Base-by-base conservation (phyloP, 768 basidiomycete genomes). In the Boletus sp. region DNA sequence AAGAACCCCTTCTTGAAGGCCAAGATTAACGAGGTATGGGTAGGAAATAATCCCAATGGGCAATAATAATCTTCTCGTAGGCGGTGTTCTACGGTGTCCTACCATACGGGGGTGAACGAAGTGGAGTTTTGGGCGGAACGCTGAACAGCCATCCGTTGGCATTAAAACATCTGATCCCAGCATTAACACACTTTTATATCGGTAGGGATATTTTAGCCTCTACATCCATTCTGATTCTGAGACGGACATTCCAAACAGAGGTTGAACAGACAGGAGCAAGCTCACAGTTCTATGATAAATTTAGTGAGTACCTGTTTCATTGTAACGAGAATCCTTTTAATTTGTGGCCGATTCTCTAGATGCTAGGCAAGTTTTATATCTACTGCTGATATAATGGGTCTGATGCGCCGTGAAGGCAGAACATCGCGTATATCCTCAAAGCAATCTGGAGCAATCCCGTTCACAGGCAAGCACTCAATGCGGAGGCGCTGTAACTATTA, bases 241-340 rank as follows among this genome's bases (percentile, higher is more conserved):
- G 29, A 42, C 7, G 8, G 7, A 21, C 40, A 19, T 46, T 44
- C 7, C 21, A 34, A 47, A 52, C 67, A 96, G 96, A 98, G 81
- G 94, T 98, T 42, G 97, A 99, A 70, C 88, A 89, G 63, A 99
- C 97, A 0, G 97, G 97, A 30, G 92, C 94, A 21, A 96, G 94
- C 66, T 96, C 94, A 0, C 96, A 98, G 66, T 98, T 99, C 74
- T 98, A 97, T 72, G 96, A 97, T 70, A 95, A 97, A 84, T 96
- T 95, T 66, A 90, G 90, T 91, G 64, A 59, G 88, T 81, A 15
- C 5, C 29, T 17, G n/a, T 46, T 53, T 60, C 46, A 30, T 48
- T 42, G 25, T 11, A 15, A 9, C 35, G 7, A 30, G 42, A 38
- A 8, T 67, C 61, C 27, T 40, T 46, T 30, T 53, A 11, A 55